Evolutionary conservation across 2,329 filamentous ascomycete genomes (phyloP).

Genomic region (Aspergillus vadensis): DNA sequence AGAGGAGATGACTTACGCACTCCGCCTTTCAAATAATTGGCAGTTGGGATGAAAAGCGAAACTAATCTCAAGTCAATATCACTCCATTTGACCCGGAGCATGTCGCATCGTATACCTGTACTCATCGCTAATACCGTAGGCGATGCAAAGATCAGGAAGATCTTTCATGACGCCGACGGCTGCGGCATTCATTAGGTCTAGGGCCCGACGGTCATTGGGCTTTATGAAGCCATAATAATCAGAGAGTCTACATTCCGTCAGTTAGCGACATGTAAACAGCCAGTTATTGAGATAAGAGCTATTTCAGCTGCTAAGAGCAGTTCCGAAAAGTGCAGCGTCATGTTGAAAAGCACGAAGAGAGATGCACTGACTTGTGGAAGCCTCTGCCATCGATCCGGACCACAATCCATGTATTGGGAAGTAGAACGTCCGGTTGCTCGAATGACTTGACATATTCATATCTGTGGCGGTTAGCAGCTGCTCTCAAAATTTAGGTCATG

Average conservation of each 20-base stretch:
- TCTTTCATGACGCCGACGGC: conserved; percentile 83
- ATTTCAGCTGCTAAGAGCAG: background rate
- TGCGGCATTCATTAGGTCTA: conserved; percentile 92
- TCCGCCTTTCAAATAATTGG: conserved; percentile 80
- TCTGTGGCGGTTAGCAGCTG: conserved; percentile 48
- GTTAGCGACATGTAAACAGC: background rate
- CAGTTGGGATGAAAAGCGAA: conserved; percentile 87
- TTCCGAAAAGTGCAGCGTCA: background rate
- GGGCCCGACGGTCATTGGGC: conserved; percentile 83
- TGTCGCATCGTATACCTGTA: conserved; percentile 55
- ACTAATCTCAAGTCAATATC: conserved; percentile 48
- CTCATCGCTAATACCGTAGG: conserved; percentile 93
- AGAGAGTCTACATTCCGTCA: conserved; percentile 63
- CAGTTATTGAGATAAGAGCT: background rate
- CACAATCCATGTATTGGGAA: conserved; percentile 94
- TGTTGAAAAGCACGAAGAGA: background rate
- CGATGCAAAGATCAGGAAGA: conserved; percentile 80
- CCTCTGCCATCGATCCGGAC: conserved; percentile 90
- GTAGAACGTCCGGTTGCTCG: conserved; percentile 76
- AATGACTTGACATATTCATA: conserved; percentile 94
- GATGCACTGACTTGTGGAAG: conserved; percentile 76
- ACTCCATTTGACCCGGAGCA: background rate
- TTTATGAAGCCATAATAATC: conserved; percentile 83
- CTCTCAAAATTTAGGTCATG: conserved; percentile 48
- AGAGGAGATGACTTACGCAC: conserved; percentile 58